phyloP scores from a whole-genome alignment of 2,329 filamentous ascomycete genomes.

The Fusarium brachygibbosum region DNA sequence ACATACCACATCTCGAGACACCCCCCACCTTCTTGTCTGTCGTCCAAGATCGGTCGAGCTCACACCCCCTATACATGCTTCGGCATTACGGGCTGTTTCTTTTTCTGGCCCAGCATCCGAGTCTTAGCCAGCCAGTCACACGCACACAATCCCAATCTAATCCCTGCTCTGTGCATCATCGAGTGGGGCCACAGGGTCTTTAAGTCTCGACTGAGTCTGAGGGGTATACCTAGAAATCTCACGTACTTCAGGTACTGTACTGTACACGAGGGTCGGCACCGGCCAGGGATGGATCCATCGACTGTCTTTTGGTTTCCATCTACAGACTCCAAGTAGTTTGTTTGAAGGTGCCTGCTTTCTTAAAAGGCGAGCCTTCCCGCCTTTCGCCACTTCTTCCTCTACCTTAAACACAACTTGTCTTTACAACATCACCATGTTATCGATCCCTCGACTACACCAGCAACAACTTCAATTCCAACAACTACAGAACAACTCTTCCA shows the following conservation, averaged over 20 bases:
- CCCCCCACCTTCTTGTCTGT: conserved; percentile 8
- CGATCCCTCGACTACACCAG: conserved; percentile 48
- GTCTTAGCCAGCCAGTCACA: conserved; percentile 24
- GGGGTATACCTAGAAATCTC: conserved; percentile 6
- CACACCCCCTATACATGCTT: conserved; percentile 27
- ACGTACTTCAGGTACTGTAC: conserved; percentile 5
- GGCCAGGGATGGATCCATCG: conserved; percentile 32
- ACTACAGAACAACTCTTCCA: conserved; percentile 49
- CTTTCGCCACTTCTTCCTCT: conserved; percentile 44
- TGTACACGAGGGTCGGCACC: conserved; percentile 13
- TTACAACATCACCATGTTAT: conserved; percentile 50
- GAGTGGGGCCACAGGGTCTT: conserved; percentile 33
- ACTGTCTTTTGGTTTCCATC: conserved; percentile 42
- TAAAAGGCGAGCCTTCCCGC: conserved; percentile 48
- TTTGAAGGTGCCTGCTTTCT: conserved; percentile 34
- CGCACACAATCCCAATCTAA: conserved; percentile 20
- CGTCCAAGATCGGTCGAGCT: conserved; percentile 18
- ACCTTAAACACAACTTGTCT: conserved; percentile 42
- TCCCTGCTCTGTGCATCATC: conserved; percentile 38
- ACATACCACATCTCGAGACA: conserved; percentile 14
- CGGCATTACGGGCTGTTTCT: conserved; percentile 22
- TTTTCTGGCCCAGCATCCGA: conserved; percentile 26
- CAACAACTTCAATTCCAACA: conserved; percentile 47
- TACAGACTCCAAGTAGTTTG: conserved; percentile 21
- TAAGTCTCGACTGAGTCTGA: conserved; percentile 19